Base-by-base conservation (phyloP, 495 filamentous ascomycete species). In the Podospora fimiseda region DNA sequence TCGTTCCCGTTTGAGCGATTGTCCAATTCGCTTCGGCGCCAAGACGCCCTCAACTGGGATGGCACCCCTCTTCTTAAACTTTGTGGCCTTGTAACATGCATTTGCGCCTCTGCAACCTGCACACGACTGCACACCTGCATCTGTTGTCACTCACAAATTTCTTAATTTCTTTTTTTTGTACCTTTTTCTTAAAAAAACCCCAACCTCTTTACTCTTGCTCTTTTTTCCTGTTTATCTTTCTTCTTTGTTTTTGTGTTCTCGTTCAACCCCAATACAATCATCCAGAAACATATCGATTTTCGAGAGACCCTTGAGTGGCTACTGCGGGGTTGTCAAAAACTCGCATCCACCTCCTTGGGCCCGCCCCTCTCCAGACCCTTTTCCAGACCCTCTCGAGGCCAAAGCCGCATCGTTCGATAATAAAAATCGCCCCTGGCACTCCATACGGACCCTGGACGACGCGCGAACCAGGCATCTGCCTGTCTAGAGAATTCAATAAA, bases 1-100 rank as follows among this genome's bases (percentile, higher is more conserved):
- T 53, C 41, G 27, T 33, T 33, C 27, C 27, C 27, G 27, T 33
- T 33, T 33, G 27, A 33, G 27, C 53, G 41, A 47, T 52, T 53
- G 52, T 53, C 56, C 53, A 48, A 54, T 53, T 49, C 52, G 51
- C 47, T 37, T 48, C 42, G 42, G n/a, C 53, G 56, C 59, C 59
- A 55, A 61, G 59, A 30, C 45, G 43, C 27, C 33, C 33, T 45
- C 39, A 49, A 47, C 50, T 38, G 57, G 52, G 48, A 60, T 54
- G 24, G 23, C 50, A 44, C 23, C 49, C 49, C 30, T 39, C 33
- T 41, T n/a, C 59, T 36, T 43, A 9, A 30, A 24, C 38, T 21
- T 13, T 15, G 21, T 41, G 36, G 5, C 13, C 48, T 40, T 38
- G 39, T 5, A 43, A 33, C 33, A 18, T 36, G 27, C 27, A 33